A percentile compares a stretch with the other conserved stretches of the same genome.
These are phyloP conservation scores for Curvularia sp. DNA, from an alignment of 2,329 filamentous ascomycete species.

Conservation along the genomic window DNA sequence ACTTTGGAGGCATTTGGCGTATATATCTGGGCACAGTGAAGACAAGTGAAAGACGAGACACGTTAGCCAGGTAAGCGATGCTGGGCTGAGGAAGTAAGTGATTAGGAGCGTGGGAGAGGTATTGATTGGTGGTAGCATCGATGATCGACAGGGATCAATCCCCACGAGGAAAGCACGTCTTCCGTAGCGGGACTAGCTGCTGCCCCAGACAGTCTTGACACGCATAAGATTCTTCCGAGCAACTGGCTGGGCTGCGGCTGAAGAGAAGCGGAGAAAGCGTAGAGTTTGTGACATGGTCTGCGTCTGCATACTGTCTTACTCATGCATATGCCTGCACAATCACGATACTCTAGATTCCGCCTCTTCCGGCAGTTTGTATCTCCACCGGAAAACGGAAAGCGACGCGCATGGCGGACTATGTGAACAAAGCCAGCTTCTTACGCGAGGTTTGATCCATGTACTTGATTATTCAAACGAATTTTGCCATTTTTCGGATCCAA, in stretches of 20 bases:
- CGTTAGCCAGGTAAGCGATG: constrained; percentile 16
- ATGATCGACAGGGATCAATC: not conserved
- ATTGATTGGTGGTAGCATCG: not conserved
- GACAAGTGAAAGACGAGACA: constrained; percentile 26
- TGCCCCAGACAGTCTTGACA: not conserved
- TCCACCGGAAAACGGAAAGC: not conserved
- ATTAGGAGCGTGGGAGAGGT: not conserved
- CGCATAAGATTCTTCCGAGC: not conserved
- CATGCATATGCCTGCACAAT: not conserved
- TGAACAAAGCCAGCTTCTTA: not conserved
- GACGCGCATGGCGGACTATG: not conserved
- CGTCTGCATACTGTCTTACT: not conserved
- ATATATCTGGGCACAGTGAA: not conserved
- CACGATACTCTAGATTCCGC: not conserved
- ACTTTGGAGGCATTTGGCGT: constrained; percentile 29
- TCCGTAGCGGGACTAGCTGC: not conserved
- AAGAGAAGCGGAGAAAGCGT: not conserved
- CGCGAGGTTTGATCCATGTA: not conserved
- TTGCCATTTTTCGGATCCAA: not conserved
- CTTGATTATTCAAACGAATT: not conserved
- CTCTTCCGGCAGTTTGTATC: not conserved
- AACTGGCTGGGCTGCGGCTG: not conserved
- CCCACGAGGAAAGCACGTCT: not conserved
- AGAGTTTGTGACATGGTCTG: not conserved
- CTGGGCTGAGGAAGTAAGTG: not conserved